A percentile compares a stretch with the other conserved stretches of the same genome.
Conservation (phyloP, 371 early-diverging fungal species). For the Cokeromyces recurvatus region DNA sequence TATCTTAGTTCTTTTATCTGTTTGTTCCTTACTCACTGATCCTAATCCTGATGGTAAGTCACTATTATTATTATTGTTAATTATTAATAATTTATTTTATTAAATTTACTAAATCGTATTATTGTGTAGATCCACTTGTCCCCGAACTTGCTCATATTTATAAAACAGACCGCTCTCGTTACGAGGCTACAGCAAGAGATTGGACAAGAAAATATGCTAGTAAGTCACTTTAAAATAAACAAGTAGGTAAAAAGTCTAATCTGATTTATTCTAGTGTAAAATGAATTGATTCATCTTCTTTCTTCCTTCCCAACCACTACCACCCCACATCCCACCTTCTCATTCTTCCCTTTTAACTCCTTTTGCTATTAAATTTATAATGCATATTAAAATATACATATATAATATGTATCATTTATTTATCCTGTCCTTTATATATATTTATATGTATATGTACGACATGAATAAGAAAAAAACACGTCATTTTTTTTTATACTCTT, state of each 20-base stretch:
- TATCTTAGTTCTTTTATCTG: slow-evolving; percentile 81
- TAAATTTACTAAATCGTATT: too few species aligned
- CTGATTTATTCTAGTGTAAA: not conserved
- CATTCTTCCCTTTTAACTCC: too few species aligned
- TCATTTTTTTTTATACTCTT: slow-evolving; percentile 16
- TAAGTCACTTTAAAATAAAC: slow-evolving; percentile 26
- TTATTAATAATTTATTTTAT: too few species aligned
- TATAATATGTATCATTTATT: too few species aligned
- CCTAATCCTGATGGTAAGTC: slow-evolving; percentile 87
- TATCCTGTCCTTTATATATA: too few species aligned
- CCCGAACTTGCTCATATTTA: slow-evolving; percentile 97
- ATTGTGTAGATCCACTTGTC: slow-evolving; percentile 88
- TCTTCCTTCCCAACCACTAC: not conserved
- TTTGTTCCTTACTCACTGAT: slow-evolving; percentile 97
- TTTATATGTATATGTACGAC: too few species aligned
- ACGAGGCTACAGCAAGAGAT: slow-evolving; percentile 86
- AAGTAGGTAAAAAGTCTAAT: too few species aligned
- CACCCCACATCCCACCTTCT: too few species aligned
- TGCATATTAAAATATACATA: too few species aligned
- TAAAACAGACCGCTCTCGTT: slow-evolving; percentile 88
- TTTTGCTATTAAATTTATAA: too few species aligned
- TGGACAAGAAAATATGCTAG: slow-evolving; percentile 91
- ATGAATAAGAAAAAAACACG: too few species aligned
- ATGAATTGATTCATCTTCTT: slow-evolving; percentile 1
- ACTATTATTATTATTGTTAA: too few species aligned